phyloP scores from a whole-genome alignment of 345 rosid species.

The Gossypium ekmanianum region DNA sequence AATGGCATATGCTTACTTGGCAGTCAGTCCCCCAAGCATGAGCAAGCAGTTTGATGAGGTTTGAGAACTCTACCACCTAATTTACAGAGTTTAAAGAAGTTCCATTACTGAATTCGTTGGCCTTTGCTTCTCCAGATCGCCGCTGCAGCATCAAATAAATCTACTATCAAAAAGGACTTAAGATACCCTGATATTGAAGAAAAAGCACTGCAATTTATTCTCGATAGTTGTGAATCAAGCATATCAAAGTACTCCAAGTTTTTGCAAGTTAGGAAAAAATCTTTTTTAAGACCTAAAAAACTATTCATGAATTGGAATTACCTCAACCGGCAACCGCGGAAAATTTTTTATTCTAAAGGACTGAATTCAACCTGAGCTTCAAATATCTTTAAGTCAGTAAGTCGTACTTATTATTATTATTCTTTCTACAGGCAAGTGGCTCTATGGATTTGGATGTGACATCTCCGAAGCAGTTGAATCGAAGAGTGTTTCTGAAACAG shows the following conservation, averaged over 20 bases:
- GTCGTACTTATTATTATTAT: not conserved
- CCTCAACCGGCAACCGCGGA: not conserved
- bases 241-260: slow-evolving; percentile 80
- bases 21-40: slow-evolving; percentile 86
- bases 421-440: slow-evolving; percentile 64
- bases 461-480: slow-evolving; percentile 85
- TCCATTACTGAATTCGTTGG: slow-evolving; percentile 4
- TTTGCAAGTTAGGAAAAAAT: slow-evolving; percentile 57
- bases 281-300: not conserved
- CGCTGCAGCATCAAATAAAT: slow-evolving; percentile 80
- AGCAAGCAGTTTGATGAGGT: slow-evolving; percentile 77
- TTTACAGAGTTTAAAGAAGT: not conserved
- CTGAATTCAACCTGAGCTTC: not conserved
- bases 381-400: not conserved
- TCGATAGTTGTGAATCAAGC: slow-evolving; percentile 79
- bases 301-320: not conserved
- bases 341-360: not conserved
- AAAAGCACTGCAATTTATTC: slow-evolving; percentile 63
- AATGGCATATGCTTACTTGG: slow-evolving; percentile 83
- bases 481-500: slow-evolving; percentile 84
- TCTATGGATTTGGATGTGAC: slow-evolving; percentile 93
- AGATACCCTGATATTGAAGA: slow-evolving; percentile 75
- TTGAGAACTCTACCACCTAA: slow-evolving; percentile 17
- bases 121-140: slow-evolving; percentile 59
- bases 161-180: slow-evolving; percentile 48